phyloP scores from a whole-genome alignment of 192 early-diverging fungal genomes.

The Allomyces macrogynus region DNA sequence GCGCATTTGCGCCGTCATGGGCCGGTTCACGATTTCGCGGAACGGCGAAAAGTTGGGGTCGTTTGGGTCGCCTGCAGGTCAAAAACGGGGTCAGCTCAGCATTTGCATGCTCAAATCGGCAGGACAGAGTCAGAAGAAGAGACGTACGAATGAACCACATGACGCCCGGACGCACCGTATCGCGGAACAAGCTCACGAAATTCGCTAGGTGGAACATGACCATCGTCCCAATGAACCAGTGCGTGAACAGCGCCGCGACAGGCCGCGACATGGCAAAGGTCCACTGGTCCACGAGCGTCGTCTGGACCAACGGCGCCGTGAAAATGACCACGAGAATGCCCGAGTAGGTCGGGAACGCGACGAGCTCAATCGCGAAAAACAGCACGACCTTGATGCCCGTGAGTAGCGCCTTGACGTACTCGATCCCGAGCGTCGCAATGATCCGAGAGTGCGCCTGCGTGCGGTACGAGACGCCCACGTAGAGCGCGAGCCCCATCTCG shows the following conservation, averaged over 20 bases:
- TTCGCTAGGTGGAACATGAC: constrained; percentile 89
- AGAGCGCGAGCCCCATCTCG: too few relatives aligned
- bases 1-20: constrained; percentile 48
- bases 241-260: constrained; percentile 48
- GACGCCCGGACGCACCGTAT: constrained; percentile 73
- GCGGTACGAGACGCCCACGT: too few relatives aligned
- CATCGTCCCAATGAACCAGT: constrained; percentile 80
- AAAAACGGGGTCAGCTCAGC: too few relatives aligned
- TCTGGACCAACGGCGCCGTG: constrained; percentile 53
- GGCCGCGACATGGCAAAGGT: constrained; percentile 37
- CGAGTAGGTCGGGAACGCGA: constrained; percentile 67
- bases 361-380: constrained; percentile 74
- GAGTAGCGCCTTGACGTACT: constrained; percentile 12
- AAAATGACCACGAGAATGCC: constrained; percentile 64
- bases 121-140: too few relatives aligned
- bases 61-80: constrained; percentile 50
- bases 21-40: constrained; percentile 71
- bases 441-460: too few relatives aligned
- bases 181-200: constrained; percentile 63
- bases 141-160: constrained; percentile 75
- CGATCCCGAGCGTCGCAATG: too few relatives aligned
- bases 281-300: constrained; percentile 33
- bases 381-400: constrained; percentile 43
- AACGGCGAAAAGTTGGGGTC: constrained; percentile 89
- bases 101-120: too few relatives aligned